These are phyloP conservation scores for Crepidotus variabilis DNA, from an alignment of 768 basidiomycete genomes.

Conservation along the genomic window DNA sequence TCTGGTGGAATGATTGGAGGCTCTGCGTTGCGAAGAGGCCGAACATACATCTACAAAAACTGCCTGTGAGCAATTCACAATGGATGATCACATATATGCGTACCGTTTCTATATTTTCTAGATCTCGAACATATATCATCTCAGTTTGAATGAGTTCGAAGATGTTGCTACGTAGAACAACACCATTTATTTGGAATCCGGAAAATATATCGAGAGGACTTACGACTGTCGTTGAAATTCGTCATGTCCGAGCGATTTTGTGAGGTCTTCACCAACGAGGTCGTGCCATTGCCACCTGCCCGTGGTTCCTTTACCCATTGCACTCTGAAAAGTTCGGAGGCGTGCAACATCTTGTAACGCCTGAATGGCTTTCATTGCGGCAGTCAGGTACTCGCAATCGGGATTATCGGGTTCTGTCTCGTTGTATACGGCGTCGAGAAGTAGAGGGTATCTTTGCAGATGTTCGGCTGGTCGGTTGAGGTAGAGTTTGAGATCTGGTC, in stretches of 20 bases:
- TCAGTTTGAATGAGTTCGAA: constrained; percentile 96
- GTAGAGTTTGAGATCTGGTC: constrained; percentile 72
- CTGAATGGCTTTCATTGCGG: constrained; percentile 80
- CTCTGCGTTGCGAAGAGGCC: constrained; percentile 66
- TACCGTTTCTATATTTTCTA: constrained; percentile 83
- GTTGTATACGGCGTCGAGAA: constrained; percentile 82
- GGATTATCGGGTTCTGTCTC: constrained; percentile 80
- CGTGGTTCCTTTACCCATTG: constrained; percentile 78
- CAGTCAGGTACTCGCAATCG: constrained; percentile 75
- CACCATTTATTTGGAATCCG: not conserved
- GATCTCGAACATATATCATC: constrained; percentile 94
- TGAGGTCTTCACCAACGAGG: not conserved
- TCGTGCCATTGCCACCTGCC: constrained; percentile 48
- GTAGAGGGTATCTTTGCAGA: constrained; percentile 82
- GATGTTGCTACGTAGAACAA: constrained; percentile 55
- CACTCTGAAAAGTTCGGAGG: constrained; percentile 84
- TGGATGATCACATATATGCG: constrained; percentile 17
- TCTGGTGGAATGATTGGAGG: constrained; percentile 78
- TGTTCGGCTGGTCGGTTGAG: constrained; percentile 79
- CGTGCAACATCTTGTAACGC: constrained; percentile 78
- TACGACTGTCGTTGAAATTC: constrained; percentile 86
- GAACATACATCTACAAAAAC: constrained; percentile 70
- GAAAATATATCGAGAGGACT: constrained; percentile 24
- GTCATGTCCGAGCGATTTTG: constrained; percentile 47
- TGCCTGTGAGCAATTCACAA: not conserved